Evolutionary conservation across 768 basidiomycete species (phyloP), one percentile per base, ranked within the genome.

Genomic region (Rhodotorula sphaerocarpa): DNA sequence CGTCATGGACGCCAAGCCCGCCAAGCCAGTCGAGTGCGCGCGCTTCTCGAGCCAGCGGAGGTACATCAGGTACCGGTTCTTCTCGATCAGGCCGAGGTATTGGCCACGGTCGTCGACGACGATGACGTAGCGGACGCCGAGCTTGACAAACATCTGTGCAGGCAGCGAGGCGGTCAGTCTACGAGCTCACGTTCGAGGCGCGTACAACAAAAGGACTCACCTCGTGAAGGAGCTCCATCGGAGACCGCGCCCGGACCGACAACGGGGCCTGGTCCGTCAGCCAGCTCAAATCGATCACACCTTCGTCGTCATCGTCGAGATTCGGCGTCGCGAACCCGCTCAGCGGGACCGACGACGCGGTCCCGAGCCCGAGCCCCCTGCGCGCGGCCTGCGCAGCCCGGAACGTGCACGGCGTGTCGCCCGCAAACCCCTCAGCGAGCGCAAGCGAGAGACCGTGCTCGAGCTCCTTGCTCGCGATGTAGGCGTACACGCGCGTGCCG

Each of bases 41-140:
- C 58, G 53, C 30, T 57, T 56, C 58, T 65, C 63, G 31, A 59
- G 44, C 63, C 63, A 65, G 23, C 48, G 63, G 12, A 59, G 28
- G 54, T 65, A 65, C 54, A 41, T 36, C 48, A 97, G 81, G 90
- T 91, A 99, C 0, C 82, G 82, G 76, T 93, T 92, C 80, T 96
- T 96, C 74, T 90, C 86, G 58, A 99, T 87, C 15, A 92, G 80
- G 12, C 95, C 95, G 71, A 87, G 84, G 72, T 91, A 97, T 48
- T 83, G 76, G 10, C 92, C 92, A 55, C 89, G 83, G 3, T 81
- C 76, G 73, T 95, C 88, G 2, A 82, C 85, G 10, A 95, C 83
- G 31, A 96, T 79, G 27, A 97, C 82, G 71, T 93, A 91, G 68
- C 89, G 82, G 16, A 90, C 88, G 0, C 95, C 95, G 25, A 97